These are phyloP conservation scores for Cyberlindnera bimundalis DNA, from an alignment of 805 yeast species.

Conservation along the genomic window DNA sequence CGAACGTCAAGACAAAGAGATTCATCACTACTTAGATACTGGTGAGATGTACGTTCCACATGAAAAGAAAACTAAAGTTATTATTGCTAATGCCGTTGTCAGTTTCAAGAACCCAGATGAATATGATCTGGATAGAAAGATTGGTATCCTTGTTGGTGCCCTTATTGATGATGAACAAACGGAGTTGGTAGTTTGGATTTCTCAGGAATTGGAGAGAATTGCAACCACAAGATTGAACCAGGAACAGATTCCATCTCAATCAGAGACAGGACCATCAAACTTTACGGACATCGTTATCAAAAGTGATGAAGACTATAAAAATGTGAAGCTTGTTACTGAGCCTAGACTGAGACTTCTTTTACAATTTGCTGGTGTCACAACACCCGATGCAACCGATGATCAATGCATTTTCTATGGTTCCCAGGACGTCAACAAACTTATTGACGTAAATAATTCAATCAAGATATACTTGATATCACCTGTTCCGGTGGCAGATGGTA, in stretches of 20 bases:
- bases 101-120: constrained; percentile 28
- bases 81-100: constrained; percentile 16
- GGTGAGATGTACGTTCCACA: constrained; percentile 42
- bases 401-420: constrained; percentile 37
- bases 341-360: constrained; percentile 48
- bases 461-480: constrained; percentile 38
- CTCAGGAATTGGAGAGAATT: constrained; percentile 35
- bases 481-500: constrained; percentile 35
- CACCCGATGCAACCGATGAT: constrained; percentile 40
- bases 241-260: neutral
- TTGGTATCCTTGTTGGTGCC: constrained; percentile 48
- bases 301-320: constrained; percentile 20
- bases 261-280: neutral
- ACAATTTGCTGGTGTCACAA: constrained; percentile 41
- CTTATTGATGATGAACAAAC: constrained; percentile 43
- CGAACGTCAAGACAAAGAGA: constrained; percentile 43
- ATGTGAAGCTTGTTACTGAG: constrained; percentile 39
- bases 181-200: constrained; percentile 42
- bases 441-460: constrained; percentile 35
- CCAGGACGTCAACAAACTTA: constrained; percentile 32
- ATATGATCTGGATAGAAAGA: constrained; percentile 42
- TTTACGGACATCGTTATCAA: constrained; percentile 10
- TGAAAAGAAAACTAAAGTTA: constrained; percentile 14
- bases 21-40: constrained; percentile 50
- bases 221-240: constrained; percentile 26